A percentile compares a stretch with the other conserved stretches of the same genome.
Evolutionary conservation across 495 filamentous ascomycete species (phyloP).

Genomic region (Neurospora cerealis): DNA sequence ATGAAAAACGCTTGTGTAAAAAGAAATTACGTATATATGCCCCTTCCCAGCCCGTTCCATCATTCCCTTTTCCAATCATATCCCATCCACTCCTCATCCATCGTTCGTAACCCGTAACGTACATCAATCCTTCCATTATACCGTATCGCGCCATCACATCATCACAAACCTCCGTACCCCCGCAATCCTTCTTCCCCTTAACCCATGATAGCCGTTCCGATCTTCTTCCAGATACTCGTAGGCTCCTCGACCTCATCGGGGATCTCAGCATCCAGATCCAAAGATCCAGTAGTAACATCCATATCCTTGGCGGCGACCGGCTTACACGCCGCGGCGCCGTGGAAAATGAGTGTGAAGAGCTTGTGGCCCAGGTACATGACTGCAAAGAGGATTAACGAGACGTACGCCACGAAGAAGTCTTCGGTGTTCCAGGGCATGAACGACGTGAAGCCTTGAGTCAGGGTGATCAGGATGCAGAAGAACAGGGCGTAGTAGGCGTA

Average conservation of each 20-base stretch:
- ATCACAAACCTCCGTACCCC: not conserved
- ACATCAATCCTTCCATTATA: not conserved
- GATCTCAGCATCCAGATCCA: not conserved
- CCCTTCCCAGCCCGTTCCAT: not conserved
- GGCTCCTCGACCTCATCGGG: not conserved
- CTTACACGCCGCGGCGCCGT: not conserved
- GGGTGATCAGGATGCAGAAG: constrained; percentile 53
- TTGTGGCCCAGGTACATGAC: constrained; percentile 52
- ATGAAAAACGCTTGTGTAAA: not conserved
- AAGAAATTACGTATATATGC: not conserved
- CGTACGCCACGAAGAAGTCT: constrained; percentile 52
- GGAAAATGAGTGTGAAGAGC: constrained; percentile 7
- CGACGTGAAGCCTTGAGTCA: constrained; percentile 61
- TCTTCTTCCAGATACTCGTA: not conserved
- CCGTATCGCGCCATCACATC: not conserved
- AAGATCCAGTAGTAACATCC: not conserved
- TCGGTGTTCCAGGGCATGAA: constrained; percentile 53
- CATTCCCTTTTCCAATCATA: not conserved
- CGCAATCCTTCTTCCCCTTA: not conserved
- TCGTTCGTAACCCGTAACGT: not conserved
- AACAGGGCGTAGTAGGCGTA: constrained; percentile 49
- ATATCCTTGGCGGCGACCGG: not conserved
- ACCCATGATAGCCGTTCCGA: not conserved
- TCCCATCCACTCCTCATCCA: not conserved
- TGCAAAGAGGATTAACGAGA: constrained; percentile 52